Evolutionary conservation across 495 filamentous ascomycete genomes (phyloP), one percentile per base, ranked within the genome.

Genomic region (Podospora appendiculata): DNA sequence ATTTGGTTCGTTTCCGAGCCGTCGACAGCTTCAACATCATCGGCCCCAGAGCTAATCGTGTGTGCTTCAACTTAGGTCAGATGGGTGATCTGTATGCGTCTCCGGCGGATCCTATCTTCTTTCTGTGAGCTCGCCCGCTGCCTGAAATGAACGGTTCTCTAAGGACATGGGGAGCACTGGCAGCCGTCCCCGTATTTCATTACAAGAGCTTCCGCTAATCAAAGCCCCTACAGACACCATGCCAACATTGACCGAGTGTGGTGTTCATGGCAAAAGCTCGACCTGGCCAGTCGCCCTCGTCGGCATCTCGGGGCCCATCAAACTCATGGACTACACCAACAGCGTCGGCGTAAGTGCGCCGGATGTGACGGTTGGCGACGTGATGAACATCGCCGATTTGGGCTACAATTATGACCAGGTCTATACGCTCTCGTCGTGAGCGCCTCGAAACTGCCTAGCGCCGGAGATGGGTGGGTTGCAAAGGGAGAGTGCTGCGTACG

Each of bases 171-270:
- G 5, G 25, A 25, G 25, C 5, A 2, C 25, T 25, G 5, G 2
- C 25, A 5, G 25, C 5, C 25, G n/a, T 25, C 25, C 25, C 25
- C 2, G 2, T 25, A 25, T 25, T 25, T 2, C 25, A 25, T 25
- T 2, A 25, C n/a, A 25, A 25, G 25, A 25, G 25, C 25, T 25
- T 2, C 25, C 25, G 25, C 25, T 25, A 25, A 25, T 5, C 25
- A 25, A 25, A 25, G 25, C 25, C 25, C 25, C 2, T 25, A 2
- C 25, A 25, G 25, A 5, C 82, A 86, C 61, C 82, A 86, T 57
- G 74, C 69, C 19, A 76, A 76, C 72, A 70, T 87, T 46, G 83
- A 86, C 61, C 76, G 79, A n/a, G 34, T 78, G 5, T 86, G 74
- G 73, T 79, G 76, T 70, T 78, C 79, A 16, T 86, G 83, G 82